Evolutionary conservation across 1,284 basidiomycete genomes (phyloP), one percentile per base, ranked within the genome.

Genomic region (Lignosus rhinocerotis): DNA sequence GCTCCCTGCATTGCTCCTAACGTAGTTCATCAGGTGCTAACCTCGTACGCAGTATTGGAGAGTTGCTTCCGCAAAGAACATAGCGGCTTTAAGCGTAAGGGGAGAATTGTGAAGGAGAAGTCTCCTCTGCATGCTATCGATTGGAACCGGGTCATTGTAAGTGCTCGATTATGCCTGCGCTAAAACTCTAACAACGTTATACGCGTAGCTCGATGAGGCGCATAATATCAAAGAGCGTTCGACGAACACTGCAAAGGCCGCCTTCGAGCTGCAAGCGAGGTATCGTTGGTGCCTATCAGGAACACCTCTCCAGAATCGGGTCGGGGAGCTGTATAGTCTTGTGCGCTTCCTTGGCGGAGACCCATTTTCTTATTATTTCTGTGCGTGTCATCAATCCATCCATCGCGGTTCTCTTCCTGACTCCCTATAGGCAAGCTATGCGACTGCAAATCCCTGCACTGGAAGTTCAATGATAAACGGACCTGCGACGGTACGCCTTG

Each of bases 201-300:
- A 36, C 39, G 7, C 53, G 17, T 60, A 91, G 89, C 85, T 99
- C 43, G 97, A 99, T 68, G 97, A 99, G 76, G 96, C 96, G 7
- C 97, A 99, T 75, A 98, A 97, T 72, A 99, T 97, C 78, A 96
- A 96, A 72, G 96, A 99, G 72, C 86, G 97, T 14, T 77, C 87
- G 1, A 96, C 94, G 1, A 98, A 98, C 70, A 98, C 96, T 0
- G 96, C 97, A 2, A 98, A 98, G 74, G 95, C 94, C 10, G 85
- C 94, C 0, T 99, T 99, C 71, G 92, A 94, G 52, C 79, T 99
- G 5, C 75, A 90, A 66, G 86, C 90, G 56, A 84, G 85, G 59
- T 94, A 87, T 66, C 87, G 87, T 62, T 99, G 97, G 97, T 99
- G 97, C 74, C 79, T 99, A 33, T 98, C 95, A 30, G 97, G 96